These are phyloP conservation scores for Carpinus viminea DNA, from an alignment of 306 rosid species.

Conservation along the genomic window DNA sequence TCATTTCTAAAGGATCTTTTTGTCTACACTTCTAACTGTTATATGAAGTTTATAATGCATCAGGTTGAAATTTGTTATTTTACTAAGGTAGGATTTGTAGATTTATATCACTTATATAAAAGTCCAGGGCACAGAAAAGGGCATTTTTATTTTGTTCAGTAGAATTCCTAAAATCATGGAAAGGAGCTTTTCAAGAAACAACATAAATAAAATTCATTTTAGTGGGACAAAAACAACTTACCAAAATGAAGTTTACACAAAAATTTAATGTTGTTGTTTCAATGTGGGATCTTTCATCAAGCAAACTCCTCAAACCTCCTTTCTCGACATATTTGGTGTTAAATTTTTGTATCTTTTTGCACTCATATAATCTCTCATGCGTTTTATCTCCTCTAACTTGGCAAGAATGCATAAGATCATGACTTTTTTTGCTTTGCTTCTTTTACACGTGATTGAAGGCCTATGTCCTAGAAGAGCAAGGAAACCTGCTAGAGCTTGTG, in stretches of 20 bases:
- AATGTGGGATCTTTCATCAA: too few species aligned
- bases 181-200: too few species aligned
- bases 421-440: background rate
- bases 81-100: background rate
- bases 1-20: too few species aligned
- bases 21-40: background rate
- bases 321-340: background rate
- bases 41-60: background rate
- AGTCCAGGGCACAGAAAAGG: background rate
- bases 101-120: background rate
- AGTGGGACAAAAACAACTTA: background rate
- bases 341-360: background rate
- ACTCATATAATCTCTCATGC: background rate
- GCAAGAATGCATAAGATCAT: slow-evolving; percentile 4
- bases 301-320: too few species aligned
- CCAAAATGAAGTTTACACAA: too few species aligned
- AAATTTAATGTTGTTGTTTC: too few species aligned
- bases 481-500: slow-evolving; percentile 40
- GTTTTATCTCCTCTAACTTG: background rate
- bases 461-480: slow-evolving; percentile 26
- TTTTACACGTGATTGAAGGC: slow-evolving; percentile 28
- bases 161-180: too few species aligned
- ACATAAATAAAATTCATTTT: background rate
- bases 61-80: background rate
- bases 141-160: too few species aligned